Base-by-base conservation (phyloP, 2,329 filamentous ascomycete genomes). In the Claviceps paspali region DNA sequence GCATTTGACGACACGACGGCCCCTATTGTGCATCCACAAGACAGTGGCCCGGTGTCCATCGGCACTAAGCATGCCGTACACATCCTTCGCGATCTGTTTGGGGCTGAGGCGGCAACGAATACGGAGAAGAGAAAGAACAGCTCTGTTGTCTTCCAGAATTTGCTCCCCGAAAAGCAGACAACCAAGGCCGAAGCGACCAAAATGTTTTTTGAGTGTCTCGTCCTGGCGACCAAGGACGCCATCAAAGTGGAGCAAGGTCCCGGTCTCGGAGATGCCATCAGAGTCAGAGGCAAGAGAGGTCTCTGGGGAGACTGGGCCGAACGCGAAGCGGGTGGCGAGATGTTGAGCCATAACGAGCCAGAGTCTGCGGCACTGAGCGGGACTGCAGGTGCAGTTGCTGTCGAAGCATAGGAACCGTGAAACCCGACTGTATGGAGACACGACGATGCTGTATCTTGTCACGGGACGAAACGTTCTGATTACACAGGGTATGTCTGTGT, bases 121-220 rank as follows among this genome's bases (percentile, higher is more conserved):
- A 70, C 79, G 3, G 74, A 77, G 39, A 79, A 82, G 59, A 76
- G 86, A 50, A 81, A 79, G 56, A 81, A 81, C 55, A 71, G 69
- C 18, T 75, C 75, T 10, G 85, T 93, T 3, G 68, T 92, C 3
- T 95, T 98, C 67, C 88, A 95, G 51, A 82, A 93, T 40, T 70
- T 98, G 33, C 70, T 95, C 24, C 91, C 91, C 0, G 84, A 93
- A 59, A 63, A 69, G 45, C 73, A 72, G 42, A 88, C 88, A 1
- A 85, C 73, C 46, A 83, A 84, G 57, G 81, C 82, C 7, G 91
- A 96, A 50, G 91, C 91, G 0, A 98, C 91, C 30, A 95, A 95
- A 69, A 95, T 98, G 86, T 98, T 98, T 65, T 98, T 98, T 51
- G 91, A 98, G 62, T 80, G 91, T 38, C 68, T 98, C 18, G 91